Evolutionary conservation across 495 filamentous ascomycete species (phyloP), one percentile per base, ranked within the genome.

Genomic region (Aspergillus biplanus): DNA sequence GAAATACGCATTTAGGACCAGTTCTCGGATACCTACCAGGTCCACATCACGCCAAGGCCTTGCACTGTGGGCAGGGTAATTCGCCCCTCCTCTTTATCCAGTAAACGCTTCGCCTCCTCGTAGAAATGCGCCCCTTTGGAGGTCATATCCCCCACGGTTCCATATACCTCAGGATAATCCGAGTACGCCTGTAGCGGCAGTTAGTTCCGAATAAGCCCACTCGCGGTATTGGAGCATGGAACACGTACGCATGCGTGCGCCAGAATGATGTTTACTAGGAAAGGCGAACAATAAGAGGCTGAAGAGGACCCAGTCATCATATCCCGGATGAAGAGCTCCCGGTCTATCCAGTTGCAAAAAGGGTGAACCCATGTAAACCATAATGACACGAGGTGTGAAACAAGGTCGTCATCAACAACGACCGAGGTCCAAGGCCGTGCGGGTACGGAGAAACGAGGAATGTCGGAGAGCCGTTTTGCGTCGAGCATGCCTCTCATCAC

Each of bases 291-390:
- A 59, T 73, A 77, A 37, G 58, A 55, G 0, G 61, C 59, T 5
- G 63, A 66, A 13, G 67, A 31, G 16, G 64, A 50, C 6, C 68
- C 69, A 11, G 64, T 49, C 18, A 65, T 62, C 71, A 81, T 78
- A 50, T 81, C 77, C 7, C 71, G 62, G 16, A 80, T 49, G 61
- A 81, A 80, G 32, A 76, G 54, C 34, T 76, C 71, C 12, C 72
- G 69, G 37, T 79, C 75, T 16, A 82, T 64, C 67, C 69, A 77
- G 56, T 76, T 75, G 33, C 64, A 69, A 35, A 77, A 78, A 15
- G 76, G 70, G 59, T 79, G 74, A 35, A 75, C 71, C 77, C 77
- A 82, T 9, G 75, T 74, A 64, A 83, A 76, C 68, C 77, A 83
- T 12, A 75, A 50, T 47, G 76, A 78, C 0, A 83, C 59, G 21